Evolutionary conservation across 495 filamentous ascomycete species (phyloP).

Genomic region (Podospora appendiculata): DNA sequence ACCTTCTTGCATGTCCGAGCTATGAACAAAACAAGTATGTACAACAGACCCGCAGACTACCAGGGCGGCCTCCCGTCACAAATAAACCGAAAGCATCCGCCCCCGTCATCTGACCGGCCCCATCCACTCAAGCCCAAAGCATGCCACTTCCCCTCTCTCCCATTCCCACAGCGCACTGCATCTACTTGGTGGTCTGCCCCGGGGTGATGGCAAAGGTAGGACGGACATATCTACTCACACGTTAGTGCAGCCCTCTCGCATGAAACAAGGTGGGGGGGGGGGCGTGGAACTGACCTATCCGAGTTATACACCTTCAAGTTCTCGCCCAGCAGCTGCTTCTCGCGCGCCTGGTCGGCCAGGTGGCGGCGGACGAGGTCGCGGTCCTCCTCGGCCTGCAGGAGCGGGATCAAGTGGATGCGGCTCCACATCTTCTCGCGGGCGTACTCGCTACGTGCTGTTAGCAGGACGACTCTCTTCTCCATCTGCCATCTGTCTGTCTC

Average conservation of each 20-base stretch:
- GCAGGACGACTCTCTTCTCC: no score
- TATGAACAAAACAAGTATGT: background rate
- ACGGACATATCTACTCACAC: constrained; percentile 52
- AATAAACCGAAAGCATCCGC: no score
- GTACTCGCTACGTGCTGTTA: constrained; percentile 51
- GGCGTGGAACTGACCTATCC: constrained; percentile 57
- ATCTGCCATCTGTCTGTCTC: constrained; percentile 23
- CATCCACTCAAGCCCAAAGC: background rate
- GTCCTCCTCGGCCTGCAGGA: constrained; percentile 93
- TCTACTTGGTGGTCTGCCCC: constrained; percentile 41
- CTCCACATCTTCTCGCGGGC: constrained; percentile 97
- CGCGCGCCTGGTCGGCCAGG: constrained; percentile 77
- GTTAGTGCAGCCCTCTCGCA: constrained; percentile 3
- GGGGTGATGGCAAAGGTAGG: constrained; percentile 63
- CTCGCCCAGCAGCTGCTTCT: constrained; percentile 79
- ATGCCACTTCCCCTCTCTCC: background rate
- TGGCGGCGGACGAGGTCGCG: constrained; percentile 82
- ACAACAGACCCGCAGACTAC: background rate
- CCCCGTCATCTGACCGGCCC: background rate
- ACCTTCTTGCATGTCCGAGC: background rate
- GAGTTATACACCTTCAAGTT: constrained; percentile 77
- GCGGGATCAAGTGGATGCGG: constrained; percentile 82
- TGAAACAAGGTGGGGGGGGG: background rate
- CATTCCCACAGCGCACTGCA: background rate
- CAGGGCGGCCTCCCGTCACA: no score